Evolutionary conservation across 2,329 filamentous ascomycete species (phyloP).

Genomic region (Furcasterigmium furcatum): DNA sequence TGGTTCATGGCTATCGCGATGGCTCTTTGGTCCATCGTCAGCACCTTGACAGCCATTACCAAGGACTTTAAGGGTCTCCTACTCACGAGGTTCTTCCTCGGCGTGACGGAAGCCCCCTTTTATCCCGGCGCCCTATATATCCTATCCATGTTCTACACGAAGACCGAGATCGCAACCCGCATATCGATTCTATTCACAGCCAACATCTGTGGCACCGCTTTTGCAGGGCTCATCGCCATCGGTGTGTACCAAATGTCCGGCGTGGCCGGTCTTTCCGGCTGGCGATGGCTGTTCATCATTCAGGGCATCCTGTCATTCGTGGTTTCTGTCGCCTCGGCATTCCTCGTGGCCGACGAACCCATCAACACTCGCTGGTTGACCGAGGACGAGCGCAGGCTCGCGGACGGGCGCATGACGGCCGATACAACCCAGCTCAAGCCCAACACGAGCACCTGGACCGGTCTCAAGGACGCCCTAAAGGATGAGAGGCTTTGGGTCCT

Average conservation of each 20-base stretch:
- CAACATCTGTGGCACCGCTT: constrained; percentile 18
- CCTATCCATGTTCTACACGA: constrained; percentile 32
- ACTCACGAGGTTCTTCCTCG: constrained; percentile 28
- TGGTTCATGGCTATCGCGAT: constrained; percentile 6
- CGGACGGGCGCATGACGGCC: constrained; percentile 29
- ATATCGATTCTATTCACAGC: constrained; percentile 30
- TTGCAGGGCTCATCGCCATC: constrained; percentile 15
- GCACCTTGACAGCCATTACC: constrained; percentile 23
- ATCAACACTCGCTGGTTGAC: constrained; percentile 29
- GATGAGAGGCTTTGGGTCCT: constrained; percentile 20
- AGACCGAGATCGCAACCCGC: constrained; percentile 31
- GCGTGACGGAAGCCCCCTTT: constrained; percentile 35
- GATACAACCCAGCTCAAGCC: constrained; percentile 22
- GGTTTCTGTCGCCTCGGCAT: constrained; percentile 23
- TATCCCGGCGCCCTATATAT: constrained; percentile 11
- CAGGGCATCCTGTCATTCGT: constrained; percentile 29
- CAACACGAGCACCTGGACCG: constrained; percentile 30
- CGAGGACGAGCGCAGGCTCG: constrained; percentile 32
- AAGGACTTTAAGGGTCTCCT: constrained; percentile 24
- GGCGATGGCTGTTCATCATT: constrained; percentile 44
- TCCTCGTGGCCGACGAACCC: constrained; percentile 30
- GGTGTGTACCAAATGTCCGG: constrained; percentile 33
- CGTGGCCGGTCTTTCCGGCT: constrained; percentile 36
- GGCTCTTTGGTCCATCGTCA: constrained; percentile 9
- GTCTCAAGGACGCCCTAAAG: constrained; percentile 15